phyloP scores from a whole-genome alignment of 768 basidiomycete species.

The Symmetrospora coprosmae region DNA sequence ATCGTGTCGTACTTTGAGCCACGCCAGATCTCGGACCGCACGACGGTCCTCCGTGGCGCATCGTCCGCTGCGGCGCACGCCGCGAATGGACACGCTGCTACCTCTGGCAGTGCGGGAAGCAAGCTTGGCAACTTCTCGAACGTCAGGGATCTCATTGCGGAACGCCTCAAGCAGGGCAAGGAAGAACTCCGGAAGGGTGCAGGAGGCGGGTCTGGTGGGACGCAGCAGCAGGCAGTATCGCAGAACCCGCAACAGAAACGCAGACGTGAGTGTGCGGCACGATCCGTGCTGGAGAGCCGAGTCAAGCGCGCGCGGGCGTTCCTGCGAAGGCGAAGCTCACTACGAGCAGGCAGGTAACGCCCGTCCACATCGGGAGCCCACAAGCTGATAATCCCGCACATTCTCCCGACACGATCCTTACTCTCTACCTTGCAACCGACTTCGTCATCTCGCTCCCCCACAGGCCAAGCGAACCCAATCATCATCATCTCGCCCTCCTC shows the following conservation, averaged over 20 bases:
- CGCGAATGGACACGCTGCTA: neutral
- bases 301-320: too few relatives aligned
- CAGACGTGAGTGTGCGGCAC: too few relatives aligned
- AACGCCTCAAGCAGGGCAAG: slow-evolving; percentile 64
- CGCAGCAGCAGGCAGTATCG: too few relatives aligned
- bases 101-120: too few relatives aligned
- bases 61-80: slow-evolving; percentile 73
- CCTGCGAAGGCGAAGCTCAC: too few relatives aligned
- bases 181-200: slow-evolving; percentile 37
- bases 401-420: too few relatives aligned
- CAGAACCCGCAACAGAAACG: too few relatives aligned
- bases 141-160: slow-evolving; percentile 51
- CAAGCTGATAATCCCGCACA: slow-evolving; percentile 24
- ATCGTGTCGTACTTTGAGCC: slow-evolving; percentile 44
- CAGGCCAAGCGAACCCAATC: slow-evolving; percentile 72
- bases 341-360: too few relatives aligned
- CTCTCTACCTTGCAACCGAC: neutral
- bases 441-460: neutral
- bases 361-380: neutral
- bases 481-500: slow-evolving; percentile 95
- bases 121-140: slow-evolving; percentile 59
- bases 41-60: slow-evolving; percentile 62
- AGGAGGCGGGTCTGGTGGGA: too few relatives aligned
- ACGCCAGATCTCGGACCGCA: slow-evolving; percentile 44
- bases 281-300: too few relatives aligned